These are phyloP conservation scores for Parascedosporium putredinis DNA, from an alignment of 2,329 filamentous ascomycete species.

Conservation along the genomic window DNA sequence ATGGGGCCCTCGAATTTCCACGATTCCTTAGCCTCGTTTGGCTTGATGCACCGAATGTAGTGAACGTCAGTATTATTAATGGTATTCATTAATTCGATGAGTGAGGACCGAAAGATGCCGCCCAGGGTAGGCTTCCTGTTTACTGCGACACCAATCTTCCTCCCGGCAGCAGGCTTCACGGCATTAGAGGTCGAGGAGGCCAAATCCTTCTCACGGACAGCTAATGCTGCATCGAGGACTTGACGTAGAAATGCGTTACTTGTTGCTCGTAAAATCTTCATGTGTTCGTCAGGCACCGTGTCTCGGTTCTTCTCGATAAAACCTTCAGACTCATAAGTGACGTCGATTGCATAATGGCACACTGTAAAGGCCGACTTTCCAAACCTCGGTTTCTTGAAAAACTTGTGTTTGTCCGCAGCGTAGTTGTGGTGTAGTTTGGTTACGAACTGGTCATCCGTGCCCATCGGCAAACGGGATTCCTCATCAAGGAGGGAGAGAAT, in stretches of 20 bases:
- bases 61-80: slow-evolving; percentile 98
- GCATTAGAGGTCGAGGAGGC: slow-evolving; percentile 54
- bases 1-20: slow-evolving; percentile 99
- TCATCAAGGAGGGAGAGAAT: slow-evolving; percentile 88
- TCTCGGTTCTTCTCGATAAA: slow-evolving; percentile 99
- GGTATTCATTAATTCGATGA: slow-evolving; percentile 96
- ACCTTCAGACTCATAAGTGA: slow-evolving; percentile 96
- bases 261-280: slow-evolving; percentile 80
- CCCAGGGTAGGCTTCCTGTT: slow-evolving; percentile 95
- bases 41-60: slow-evolving; percentile 98
- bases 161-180: slow-evolving; percentile 70
- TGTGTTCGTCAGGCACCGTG: slow-evolving; percentile 95
- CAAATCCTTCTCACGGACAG: slow-evolving; percentile 81
- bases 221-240: slow-evolving; percentile 75
- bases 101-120: slow-evolving; percentile 95
- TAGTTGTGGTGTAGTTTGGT: slow-evolving; percentile 95
- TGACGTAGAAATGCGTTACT: slow-evolving; percentile 76
- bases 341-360: slow-evolving; percentile 95
- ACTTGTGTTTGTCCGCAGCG: slow-evolving; percentile 79
- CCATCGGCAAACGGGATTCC: slow-evolving; percentile 93
- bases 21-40: slow-evolving; percentile 89
- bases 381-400: slow-evolving; percentile 97
- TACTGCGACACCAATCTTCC: slow-evolving; percentile 82
- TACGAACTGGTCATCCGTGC: slow-evolving; percentile 92
- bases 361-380: slow-evolving; percentile 97